These are phyloP conservation scores for Oryza australiensis DNA, from an alignment of 176 grass and related monocot genomes.

Conservation along the genomic window DNA sequence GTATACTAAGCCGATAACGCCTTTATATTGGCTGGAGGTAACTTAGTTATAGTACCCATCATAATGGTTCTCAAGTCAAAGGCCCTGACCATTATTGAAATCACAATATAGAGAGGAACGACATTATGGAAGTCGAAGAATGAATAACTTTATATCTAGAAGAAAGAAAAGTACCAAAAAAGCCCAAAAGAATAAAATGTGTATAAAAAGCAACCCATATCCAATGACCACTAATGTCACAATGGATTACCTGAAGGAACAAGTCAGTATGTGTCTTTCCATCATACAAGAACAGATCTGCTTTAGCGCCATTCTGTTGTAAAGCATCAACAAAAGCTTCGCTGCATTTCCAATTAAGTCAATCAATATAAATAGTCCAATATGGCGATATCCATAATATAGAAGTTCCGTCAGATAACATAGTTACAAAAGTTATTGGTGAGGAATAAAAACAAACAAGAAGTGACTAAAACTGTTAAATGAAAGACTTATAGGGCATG, in stretches of 20 bases:
- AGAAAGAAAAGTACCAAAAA: conserved; percentile 4
- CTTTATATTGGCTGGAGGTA: neutral
- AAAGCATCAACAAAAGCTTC: conserved; percentile 68
- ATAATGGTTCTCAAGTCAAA: neutral
- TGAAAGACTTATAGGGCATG: too few relatives aligned
- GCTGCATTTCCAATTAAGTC: conserved; percentile 47
- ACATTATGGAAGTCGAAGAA: neutral
- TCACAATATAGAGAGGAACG: neutral
- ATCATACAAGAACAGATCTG: conserved; percentile 68
- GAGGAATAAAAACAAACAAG: neutral
- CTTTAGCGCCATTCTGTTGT: conserved; percentile 57
- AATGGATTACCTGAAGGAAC: conserved; percentile 81
- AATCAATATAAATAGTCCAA: neutral
- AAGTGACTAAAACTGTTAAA: neutral
- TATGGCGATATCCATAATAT: conserved; percentile 1
- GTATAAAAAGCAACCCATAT: conserved; percentile 4
- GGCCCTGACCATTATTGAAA: neutral
- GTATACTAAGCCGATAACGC: neutral
- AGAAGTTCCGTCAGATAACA: neutral
- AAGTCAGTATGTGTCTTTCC: conserved; percentile 95
- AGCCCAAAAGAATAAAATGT: neutral
- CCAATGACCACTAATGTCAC: neutral
- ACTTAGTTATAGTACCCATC: neutral
- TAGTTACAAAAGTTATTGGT: neutral
- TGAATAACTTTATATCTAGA: neutral